A percentile compares a stretch with the other conserved stretches of the same genome.
Evolutionary conservation across 495 filamentous ascomycete species (phyloP).

Genomic region (Xylaria sp.): DNA sequence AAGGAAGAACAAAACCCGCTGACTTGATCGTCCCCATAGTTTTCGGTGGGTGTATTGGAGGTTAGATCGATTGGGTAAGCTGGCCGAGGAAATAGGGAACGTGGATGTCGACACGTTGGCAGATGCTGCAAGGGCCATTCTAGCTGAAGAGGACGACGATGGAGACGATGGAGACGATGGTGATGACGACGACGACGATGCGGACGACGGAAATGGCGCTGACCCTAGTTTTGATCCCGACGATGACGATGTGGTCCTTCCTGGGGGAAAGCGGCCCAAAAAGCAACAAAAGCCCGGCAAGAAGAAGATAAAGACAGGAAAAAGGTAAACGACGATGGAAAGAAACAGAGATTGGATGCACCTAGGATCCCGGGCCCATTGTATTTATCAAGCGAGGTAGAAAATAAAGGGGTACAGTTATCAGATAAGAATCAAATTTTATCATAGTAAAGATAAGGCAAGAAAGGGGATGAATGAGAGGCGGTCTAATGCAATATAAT

Average conservation of each 20-base stretch:
- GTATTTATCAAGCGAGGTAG: no score
- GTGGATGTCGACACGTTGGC: background rate
- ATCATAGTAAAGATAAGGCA: background rate
- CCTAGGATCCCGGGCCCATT: no score
- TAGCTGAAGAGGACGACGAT: background rate
- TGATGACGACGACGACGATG: background rate
- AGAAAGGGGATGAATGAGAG: background rate
- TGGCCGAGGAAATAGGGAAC: background rate
- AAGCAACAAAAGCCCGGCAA: background rate
- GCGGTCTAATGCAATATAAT: background rate
- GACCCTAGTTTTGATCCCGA: background rate
- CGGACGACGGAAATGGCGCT: background rate
- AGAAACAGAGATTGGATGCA: background rate
- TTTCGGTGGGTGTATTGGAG: constrained; percentile 18
- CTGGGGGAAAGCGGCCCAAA: background rate
- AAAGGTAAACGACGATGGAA: no score
- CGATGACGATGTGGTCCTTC: background rate
- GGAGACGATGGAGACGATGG: background rate
- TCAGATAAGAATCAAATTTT: background rate
- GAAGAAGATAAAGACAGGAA: background rate
- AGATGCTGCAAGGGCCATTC: no score
- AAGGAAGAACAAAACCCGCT: background rate
- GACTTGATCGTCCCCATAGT: background rate
- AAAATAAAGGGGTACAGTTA: no score
- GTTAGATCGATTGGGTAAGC: background rate